Conservation (phyloP, 2,329 filamentous ascomycete genomes). For the Phaeosphaeriaceae sp. region DNA sequence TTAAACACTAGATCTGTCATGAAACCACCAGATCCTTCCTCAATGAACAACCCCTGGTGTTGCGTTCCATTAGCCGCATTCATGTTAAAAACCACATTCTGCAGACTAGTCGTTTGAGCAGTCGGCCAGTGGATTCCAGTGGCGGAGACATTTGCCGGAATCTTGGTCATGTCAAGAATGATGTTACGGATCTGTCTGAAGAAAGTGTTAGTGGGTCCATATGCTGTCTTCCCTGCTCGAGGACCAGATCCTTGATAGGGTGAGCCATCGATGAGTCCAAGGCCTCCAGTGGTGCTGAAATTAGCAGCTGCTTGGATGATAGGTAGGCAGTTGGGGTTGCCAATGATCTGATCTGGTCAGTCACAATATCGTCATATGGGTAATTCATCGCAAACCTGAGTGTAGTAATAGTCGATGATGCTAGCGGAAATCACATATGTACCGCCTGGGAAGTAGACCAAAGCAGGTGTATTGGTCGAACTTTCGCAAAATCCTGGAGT, state of each 20-base stretch:
- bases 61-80: constrained; percentile 53
- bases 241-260: constrained; percentile 52
- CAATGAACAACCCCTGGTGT: constrained; percentile 54
- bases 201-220: constrained; percentile 66
- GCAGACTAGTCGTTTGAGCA: constrained; percentile 54
- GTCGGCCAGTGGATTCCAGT: constrained; percentile 56
- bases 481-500: constrained; percentile 50
- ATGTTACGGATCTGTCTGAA: constrained; percentile 70
- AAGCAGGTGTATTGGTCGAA: constrained; percentile 59
- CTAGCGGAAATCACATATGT: constrained; percentile 64
- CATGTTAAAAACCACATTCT: constrained; percentile 55
- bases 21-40: constrained; percentile 54
- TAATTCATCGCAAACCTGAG: constrained; percentile 48
- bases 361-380: background rate
- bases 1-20: constrained; percentile 55
- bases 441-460: constrained; percentile 65
- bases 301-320: constrained; percentile 60
- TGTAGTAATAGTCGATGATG: constrained; percentile 69
- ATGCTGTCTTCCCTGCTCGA: constrained; percentile 45
- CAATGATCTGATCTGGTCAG: constrained; percentile 54
- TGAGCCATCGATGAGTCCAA: constrained; percentile 65
- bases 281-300: constrained; percentile 54
- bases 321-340: constrained; percentile 64
- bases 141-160: constrained; percentile 54
- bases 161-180: constrained; percentile 63